A percentile compares a stretch with the other conserved stretches of the same genome.
Evolutionary conservation across 805 yeast species (phyloP).

Genomic region (Wickerhamiella azymoides): DNA sequence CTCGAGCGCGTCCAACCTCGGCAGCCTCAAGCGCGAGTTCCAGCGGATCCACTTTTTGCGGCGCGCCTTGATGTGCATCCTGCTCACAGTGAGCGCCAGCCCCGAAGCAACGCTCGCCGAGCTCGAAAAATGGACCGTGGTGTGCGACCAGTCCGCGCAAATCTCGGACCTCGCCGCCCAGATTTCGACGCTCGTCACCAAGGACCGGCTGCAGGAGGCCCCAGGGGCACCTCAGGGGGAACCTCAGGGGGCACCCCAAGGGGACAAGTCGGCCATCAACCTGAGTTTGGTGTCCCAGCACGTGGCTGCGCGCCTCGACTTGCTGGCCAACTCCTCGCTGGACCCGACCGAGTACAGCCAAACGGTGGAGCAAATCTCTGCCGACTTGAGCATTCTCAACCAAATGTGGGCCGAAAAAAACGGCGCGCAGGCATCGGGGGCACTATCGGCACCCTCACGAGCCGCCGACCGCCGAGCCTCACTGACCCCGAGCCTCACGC

Average conservation of each 20-base stretch:
- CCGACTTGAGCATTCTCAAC: conserved; percentile 11
- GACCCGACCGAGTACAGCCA: conserved; percentile 5
- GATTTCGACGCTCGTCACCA: conserved; percentile 12
- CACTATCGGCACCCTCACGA: not conserved
- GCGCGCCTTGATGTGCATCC: conserved; percentile 32
- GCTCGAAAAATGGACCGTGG: conserved; percentile 18
- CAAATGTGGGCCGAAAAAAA: conserved; percentile 7
- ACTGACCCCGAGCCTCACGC: not conserved
- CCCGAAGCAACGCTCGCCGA: conserved; percentile 16
- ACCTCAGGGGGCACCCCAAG: not conserved
- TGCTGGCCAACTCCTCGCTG: conserved; percentile 9
- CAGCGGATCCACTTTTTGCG: conserved; percentile 28
- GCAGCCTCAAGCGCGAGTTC: conserved; percentile 23
- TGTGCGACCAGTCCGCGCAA: conserved; percentile 16
- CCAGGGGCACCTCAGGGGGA: not conserved
- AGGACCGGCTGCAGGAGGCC: conserved; percentile 12
- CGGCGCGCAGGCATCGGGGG: not conserved
- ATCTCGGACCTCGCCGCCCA: conserved; percentile 11
- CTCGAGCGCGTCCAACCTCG: conserved; percentile 14
- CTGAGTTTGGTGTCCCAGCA: conserved; percentile 13
- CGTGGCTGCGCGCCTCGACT: conserved; percentile 16
- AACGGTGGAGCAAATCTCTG: conserved; percentile 9
- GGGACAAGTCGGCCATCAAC: conserved; percentile 5
- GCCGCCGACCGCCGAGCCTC: not conserved
- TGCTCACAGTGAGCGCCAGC: conserved; percentile 26